Evolutionary conservation across 768 basidiomycete genomes (phyloP).

Genomic region (Daedalea quercina): DNA sequence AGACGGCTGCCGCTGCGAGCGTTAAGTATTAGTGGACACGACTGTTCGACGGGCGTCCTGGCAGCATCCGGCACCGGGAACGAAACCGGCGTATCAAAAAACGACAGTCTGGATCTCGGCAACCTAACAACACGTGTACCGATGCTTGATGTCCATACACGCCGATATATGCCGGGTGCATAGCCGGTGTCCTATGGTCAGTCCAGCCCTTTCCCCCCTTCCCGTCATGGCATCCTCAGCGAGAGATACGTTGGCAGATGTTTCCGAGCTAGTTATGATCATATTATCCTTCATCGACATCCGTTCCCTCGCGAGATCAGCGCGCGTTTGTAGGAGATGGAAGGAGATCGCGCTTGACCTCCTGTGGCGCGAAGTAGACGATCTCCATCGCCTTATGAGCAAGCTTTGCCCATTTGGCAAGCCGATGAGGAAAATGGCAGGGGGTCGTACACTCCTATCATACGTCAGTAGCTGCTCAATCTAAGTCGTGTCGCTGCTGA

Average conservation of each 20-base stretch:
- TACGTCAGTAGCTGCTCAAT: neutral
- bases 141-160: too few relatives aligned
- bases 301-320: slow-evolving; percentile 21
- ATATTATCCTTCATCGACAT: slow-evolving; percentile 20
- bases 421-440: slow-evolving; percentile 6
- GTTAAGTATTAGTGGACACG: too few relatives aligned
- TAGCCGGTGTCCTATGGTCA: neutral
- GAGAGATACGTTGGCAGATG: neutral
- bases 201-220: neutral
- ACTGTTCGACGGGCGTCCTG: too few relatives aligned
- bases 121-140: too few relatives aligned
- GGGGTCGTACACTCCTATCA: neutral
- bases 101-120: too few relatives aligned
- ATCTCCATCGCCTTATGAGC: slow-evolving; percentile 39
- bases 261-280: slow-evolving; percentile 18
- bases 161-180: neutral
- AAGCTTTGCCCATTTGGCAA: slow-evolving; percentile 41
- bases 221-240: neutral
- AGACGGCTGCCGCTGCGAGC: too few relatives aligned
- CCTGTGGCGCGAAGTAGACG: slow-evolving; percentile 50
- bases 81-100: too few relatives aligned
- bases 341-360: slow-evolving; percentile 48
- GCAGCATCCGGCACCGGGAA: too few relatives aligned
- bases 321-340: slow-evolving; percentile 53
- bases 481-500: neutral